Evolutionary conservation across 2,329 filamentous ascomycete genomes (phyloP).

Genomic region (Anthostomella pinea): DNA sequence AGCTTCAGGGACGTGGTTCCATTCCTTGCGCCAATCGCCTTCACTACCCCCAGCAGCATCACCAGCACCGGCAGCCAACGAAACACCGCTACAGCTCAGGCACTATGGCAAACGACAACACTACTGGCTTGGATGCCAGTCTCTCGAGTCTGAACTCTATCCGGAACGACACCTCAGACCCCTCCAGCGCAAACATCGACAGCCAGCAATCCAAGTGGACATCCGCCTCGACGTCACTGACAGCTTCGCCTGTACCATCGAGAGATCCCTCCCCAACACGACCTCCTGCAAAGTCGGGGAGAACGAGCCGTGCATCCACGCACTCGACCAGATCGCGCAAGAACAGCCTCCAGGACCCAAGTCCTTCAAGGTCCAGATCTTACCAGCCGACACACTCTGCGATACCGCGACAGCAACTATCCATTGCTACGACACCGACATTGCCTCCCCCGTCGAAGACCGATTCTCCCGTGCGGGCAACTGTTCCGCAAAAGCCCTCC

Average conservation of each 20-base stretch:
- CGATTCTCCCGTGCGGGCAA: conserved; percentile 60
- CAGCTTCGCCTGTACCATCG: conserved; percentile 29
- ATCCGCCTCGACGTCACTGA: conserved; percentile 31
- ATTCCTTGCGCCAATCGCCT: conserved; percentile 21
- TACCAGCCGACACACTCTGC: conserved; percentile 59
- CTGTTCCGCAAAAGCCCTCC: conserved; percentile 62
- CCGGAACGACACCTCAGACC: conserved; percentile 31
- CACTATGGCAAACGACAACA: conserved; percentile 26
- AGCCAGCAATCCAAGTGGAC: conserved; percentile 33
- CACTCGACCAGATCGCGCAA: conserved; percentile 55
- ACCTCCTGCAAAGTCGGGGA: conserved; percentile 17
- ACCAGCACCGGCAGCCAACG: conserved; percentile 12
- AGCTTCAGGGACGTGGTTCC: conserved; percentile 26
- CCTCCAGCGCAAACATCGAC: conserved; percentile 31
- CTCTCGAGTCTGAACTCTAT: conserved; percentile 31
- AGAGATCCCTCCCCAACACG: conserved; percentile 31
- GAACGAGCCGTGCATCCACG: conserved; percentile 28
- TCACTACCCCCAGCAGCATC: too few relatives aligned
- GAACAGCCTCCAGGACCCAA: conserved; percentile 62
- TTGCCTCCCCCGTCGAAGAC: conserved; percentile 55
- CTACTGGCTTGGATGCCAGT: conserved; percentile 31
- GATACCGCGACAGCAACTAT: conserved; percentile 61
- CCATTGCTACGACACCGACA: conserved; percentile 64
- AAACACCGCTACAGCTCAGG: conserved; percentile 13
- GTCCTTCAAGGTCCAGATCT: conserved; percentile 53